Percentiles rank a stretch among this genome's conserved stretches.
phyloP scores from a whole-genome alignment of 2,329 filamentous ascomycete genomes.

The Trichoderma sp. region DNA sequence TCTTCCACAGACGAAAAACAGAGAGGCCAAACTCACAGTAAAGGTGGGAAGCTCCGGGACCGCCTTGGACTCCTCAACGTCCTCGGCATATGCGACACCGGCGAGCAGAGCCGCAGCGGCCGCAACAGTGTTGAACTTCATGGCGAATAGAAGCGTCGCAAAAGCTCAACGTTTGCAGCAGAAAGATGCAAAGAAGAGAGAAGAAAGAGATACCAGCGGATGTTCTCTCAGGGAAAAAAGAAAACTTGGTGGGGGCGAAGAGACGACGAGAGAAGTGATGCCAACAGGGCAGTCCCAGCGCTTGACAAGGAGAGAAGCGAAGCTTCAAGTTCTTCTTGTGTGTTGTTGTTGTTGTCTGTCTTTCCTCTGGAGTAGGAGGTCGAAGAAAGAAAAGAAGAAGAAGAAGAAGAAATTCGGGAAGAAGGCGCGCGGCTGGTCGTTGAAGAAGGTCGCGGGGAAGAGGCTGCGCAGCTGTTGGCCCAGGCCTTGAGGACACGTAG shows the following conservation, averaged over 20 bases:
- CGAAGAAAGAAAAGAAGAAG: constrained; percentile 30
- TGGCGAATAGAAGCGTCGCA: constrained; percentile 61
- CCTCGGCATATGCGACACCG: constrained; percentile 69
- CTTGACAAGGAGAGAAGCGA: constrained; percentile 38
- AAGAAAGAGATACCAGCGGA: constrained; percentile 27
- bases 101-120: constrained; percentile 73
- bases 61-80: constrained; percentile 63
- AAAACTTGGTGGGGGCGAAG: constrained; percentile 12
- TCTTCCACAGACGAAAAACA: neutral
- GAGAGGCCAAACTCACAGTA: constrained; percentile 65
- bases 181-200: neutral
- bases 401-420: neutral
- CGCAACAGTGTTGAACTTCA: constrained; percentile 83
- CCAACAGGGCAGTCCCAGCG: constrained; percentile 34
- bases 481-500: constrained; percentile 42
- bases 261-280: constrained; percentile 23
- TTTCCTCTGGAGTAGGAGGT: constrained; percentile 20
- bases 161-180: constrained; percentile 29
- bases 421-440: constrained; percentile 27
- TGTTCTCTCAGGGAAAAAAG: neutral
- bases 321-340: constrained; percentile 12
- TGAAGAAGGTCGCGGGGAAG: constrained; percentile 33
- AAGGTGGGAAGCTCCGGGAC: constrained; percentile 75
- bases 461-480: constrained; percentile 22
- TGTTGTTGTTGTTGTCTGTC: constrained; percentile 28